Percentiles rank a stretch among this genome's conserved stretches.
Evolutionary conservation across 345 rosid species (phyloP).

Genomic region (thale cress (Arabidopsis thaliana)): DNA sequence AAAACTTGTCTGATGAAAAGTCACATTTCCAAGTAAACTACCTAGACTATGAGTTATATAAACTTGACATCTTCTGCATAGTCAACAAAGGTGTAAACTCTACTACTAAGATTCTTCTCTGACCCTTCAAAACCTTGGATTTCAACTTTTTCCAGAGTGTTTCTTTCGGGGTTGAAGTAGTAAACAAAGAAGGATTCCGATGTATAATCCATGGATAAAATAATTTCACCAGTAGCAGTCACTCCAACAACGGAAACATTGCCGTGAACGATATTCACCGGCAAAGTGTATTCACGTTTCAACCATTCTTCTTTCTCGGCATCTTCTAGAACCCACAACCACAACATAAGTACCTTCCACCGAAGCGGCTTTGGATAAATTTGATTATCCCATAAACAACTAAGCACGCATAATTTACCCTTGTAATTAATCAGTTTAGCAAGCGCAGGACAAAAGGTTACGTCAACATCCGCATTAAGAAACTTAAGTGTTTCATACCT

Average conservation of each 20-base stretch:
- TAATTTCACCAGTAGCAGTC: background rate
- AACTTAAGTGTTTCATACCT: background rate
- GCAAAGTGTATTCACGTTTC: background rate
- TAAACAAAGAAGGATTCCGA: background rate
- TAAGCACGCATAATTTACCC: background rate
- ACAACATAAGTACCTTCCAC: too few relatives aligned
- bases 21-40: background rate
- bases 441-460: background rate
- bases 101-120: too few relatives aligned
- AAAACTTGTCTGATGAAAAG: too few relatives aligned
- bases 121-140: conserved; percentile 5
- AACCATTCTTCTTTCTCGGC: background rate
- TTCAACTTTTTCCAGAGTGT: background rate
- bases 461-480: background rate
- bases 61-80: background rate
- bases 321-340: background rate
- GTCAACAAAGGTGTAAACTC: background rate
- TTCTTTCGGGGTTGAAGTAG: background rate
- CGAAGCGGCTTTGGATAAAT: too few relatives aligned
- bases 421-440: background rate
- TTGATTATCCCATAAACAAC: too few relatives aligned
- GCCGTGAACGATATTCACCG: background rate
- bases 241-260: background rate
- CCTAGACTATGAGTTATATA: background rate
- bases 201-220: background rate